Percentiles rank a stretch among this genome's conserved stretches.
phyloP scores from a whole-genome alignment of 1,284 basidiomycete species.

The Mycena sp. region DNA sequence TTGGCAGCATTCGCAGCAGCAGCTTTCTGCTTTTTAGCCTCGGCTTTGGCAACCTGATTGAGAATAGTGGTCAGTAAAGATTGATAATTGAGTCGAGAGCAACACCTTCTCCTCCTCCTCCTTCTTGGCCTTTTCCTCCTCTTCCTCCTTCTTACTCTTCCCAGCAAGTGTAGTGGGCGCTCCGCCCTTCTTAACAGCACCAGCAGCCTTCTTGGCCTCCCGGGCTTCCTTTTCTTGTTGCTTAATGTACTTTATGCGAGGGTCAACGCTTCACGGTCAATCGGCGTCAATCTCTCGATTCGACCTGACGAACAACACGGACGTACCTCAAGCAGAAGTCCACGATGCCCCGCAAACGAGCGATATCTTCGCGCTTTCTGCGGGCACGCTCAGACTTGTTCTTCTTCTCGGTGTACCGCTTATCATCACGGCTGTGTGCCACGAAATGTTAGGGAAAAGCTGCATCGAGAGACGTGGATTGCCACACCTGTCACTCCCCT shows the following conservation, averaged over 20 bases:
- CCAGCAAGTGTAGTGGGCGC: conserved; percentile 44
- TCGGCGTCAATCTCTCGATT: no score
- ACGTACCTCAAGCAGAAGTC: conserved; percentile 79
- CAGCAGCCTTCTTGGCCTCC: conserved; percentile 87
- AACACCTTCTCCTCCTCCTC: conserved; percentile 74
- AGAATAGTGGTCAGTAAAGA: conserved; percentile 5
- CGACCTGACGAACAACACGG: no score
- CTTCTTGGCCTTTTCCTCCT: conserved; percentile 75
- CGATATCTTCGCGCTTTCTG: conserved; percentile 98
- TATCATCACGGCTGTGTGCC: conserved; percentile 86
- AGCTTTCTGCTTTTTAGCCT: conserved; percentile 86
- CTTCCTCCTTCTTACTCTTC: conserved; percentile 70
- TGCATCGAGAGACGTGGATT: conserved; percentile 21
- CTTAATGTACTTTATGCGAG: conserved; percentile 98
- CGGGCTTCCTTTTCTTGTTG: conserved; percentile 96
- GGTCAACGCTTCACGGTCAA: conserved; percentile 68
- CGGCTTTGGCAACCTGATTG: conserved; percentile 66
- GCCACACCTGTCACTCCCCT: conserved; percentile 91
- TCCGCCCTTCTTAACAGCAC: conserved; percentile 44
- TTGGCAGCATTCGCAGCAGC: conserved; percentile 93
- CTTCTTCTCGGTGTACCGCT: conserved; percentile 99
- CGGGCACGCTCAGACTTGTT: conserved; percentile 97
- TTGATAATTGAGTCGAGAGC: background rate
- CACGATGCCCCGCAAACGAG: conserved; percentile 88
- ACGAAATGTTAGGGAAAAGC: conserved; percentile 42